Conservation (phyloP, 148 eudicot genomes). For the Heliamphora exappendiculata region DNA sequence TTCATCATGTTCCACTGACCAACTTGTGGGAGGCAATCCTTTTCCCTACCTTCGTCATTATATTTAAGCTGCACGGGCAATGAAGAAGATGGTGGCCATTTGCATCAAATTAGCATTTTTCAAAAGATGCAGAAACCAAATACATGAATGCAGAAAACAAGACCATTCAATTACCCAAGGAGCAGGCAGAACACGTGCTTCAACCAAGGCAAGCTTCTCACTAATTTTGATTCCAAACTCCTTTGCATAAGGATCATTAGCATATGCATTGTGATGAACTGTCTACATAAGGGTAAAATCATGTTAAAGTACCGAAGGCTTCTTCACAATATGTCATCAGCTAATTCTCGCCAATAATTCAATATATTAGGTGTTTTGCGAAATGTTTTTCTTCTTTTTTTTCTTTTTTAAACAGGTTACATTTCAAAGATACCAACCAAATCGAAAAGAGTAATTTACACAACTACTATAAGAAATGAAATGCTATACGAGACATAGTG, state of each 20-base stretch:
- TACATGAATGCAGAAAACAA: background rate
- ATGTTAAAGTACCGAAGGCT: background rate
- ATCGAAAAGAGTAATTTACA: too few relatives aligned
- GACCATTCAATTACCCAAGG: slow-evolving; percentile 55
- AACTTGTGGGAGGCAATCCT: slow-evolving; percentile 69
- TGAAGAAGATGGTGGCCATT: background rate
- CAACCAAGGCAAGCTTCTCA: slow-evolving; percentile 61
- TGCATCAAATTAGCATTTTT: background rate
- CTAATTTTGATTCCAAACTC: slow-evolving; percentile 78
- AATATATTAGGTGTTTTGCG: background rate
- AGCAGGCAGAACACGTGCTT: slow-evolving; percentile 81
- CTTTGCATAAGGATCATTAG: slow-evolving; percentile 59
- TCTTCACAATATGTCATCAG: background rate
- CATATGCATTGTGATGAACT: slow-evolving; percentile 64
- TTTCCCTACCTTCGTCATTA: slow-evolving; percentile 74
- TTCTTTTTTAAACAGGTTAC: too few relatives aligned
- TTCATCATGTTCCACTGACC: slow-evolving; percentile 94
- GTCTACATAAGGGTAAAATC: slow-evolving; percentile 43
- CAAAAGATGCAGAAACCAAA: background rate
- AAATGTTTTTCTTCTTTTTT: too few relatives aligned
- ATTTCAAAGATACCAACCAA: too few relatives aligned
- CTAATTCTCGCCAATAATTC: background rate
- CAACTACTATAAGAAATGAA: too few relatives aligned
- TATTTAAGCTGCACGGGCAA: slow-evolving; percentile 55
- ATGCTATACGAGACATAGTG: too few relatives aligned